Evolutionary conservation across 352 stramenopile species (phyloP), one percentile per base, ranked within the genome.

Genomic region (Globisporangium carolinianum): DNA sequence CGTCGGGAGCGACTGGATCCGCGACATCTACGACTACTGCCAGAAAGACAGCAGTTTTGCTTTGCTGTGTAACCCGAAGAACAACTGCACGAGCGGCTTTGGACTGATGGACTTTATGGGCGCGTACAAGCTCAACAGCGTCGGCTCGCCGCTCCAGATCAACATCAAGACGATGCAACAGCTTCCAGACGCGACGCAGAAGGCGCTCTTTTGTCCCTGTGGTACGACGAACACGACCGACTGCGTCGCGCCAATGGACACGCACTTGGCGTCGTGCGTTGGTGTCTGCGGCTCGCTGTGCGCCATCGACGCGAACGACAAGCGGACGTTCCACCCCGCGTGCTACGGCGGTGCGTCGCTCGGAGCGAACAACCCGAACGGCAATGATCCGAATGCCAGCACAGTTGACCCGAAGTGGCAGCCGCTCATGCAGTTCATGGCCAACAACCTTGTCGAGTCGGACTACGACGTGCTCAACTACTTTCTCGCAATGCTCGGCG

Each of bases 21-120:
- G 77, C 9, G 80, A 93, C 53, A 62, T 93, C 35, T 87, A 89
- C 59, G 80, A 89, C 58, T 91, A 76, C 52, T 91, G 78, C 53
- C 69, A 78, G 46, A 70, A 62, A 24, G 83, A 93, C 55, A 61
- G 65, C 14, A 73, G 62, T 12, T 82, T 89, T 37, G 59, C 65
- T 55, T 56, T 74, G 18, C 10, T 86, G 39, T 92, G 83, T 62
- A 73, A 57, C 6, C 52, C 66, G 12, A 55, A 57, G 3, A 58
- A 82, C 14, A 85, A 83, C 52, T 92, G 83, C 65, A 86, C 75
- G 11, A 69, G 76, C 14, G 76, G 71, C 14, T 66, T 70, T 14
- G 75, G 73, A 4, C 47, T 92, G 24, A 55, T 92, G 54, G 53
- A 70, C 10, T 79, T 73, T 41, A 83, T 93, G 62, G 80, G 80